Evolutionary conservation across 2,329 filamentous ascomycete species (phyloP).

Genomic region (Aureobasidium leucospermi): DNA sequence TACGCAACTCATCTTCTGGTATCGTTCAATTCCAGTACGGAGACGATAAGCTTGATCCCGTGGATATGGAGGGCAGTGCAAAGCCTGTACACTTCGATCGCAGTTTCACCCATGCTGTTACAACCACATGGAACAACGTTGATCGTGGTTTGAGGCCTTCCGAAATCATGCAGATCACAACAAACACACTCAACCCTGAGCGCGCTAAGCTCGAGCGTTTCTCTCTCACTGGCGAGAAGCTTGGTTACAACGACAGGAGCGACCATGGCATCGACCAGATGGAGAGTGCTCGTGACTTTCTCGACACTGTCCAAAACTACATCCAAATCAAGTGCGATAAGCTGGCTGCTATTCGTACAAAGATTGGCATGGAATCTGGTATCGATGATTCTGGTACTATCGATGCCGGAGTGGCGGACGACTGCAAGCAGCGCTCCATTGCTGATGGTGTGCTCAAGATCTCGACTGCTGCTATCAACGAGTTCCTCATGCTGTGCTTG

Average conservation of each 20-base stretch:
- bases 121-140: conserved; percentile 68
- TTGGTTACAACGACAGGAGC: conserved; percentile 63
- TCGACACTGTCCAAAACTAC: conserved; percentile 69
- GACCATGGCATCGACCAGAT: conserved; percentile 49
- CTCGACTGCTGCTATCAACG: conserved; percentile 62
- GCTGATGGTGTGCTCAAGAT: conserved; percentile 76
- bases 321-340: conserved; percentile 38
- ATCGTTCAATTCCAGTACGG: conserved; percentile 98
- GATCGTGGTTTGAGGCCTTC: conserved; percentile 66
- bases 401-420: conserved; percentile 10
- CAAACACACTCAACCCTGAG: conserved; percentile 60
- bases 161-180: conserved; percentile 64
- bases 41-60: conserved; percentile 88
- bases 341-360: conserved; percentile 22
- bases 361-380: conserved; percentile 13
- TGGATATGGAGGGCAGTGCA: conserved; percentile 94
- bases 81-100: conserved; percentile 88
- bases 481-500: conserved; percentile 76
- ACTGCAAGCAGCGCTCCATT: conserved; percentile 22
- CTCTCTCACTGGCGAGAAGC: conserved; percentile 51
- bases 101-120: conserved; percentile 76
- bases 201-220: conserved; percentile 57
- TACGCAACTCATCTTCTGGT: conserved; percentile 78
- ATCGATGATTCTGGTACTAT: neutral
- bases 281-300: conserved; percentile 76